Evolutionary conservation across 2,329 filamentous ascomycete genomes (phyloP).

Genomic region (Aspergillus phoenicis): DNA sequence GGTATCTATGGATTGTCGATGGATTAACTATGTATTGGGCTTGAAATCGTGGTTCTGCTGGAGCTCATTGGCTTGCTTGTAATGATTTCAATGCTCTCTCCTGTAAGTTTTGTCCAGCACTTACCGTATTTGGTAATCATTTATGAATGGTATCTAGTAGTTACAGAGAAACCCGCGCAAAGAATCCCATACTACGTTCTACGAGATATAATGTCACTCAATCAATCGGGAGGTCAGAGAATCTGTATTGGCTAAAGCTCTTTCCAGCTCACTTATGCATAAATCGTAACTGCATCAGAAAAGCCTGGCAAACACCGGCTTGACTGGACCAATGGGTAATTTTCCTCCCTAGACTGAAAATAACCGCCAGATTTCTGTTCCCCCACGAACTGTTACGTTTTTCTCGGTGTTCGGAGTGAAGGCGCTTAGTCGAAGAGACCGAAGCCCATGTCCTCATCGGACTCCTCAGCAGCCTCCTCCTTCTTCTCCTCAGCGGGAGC

Average conservation of each 20-base stretch:
- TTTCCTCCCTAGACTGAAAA: slow-evolving; percentile 33
- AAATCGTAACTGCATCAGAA: slow-evolving; percentile 43
- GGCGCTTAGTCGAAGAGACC: slow-evolving; percentile 66
- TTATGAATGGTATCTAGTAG: not conserved
- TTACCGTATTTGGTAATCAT: not conserved
- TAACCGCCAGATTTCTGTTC: slow-evolving; percentile 49
- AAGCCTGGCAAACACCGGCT: slow-evolving; percentile 35
- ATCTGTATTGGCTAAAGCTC: slow-evolving; percentile 41
- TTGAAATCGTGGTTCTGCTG: not conserved
- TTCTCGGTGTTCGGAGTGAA: slow-evolving; percentile 34
- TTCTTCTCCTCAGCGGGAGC: slow-evolving; percentile 71
- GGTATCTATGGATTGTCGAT: not conserved
- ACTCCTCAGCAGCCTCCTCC: slow-evolving; percentile 74
- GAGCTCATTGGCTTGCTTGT: not conserved
- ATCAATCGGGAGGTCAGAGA: slow-evolving; percentile 33
- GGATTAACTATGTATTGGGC: not conserved
- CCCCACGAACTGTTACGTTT: slow-evolving; percentile 66
- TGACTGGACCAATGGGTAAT: slow-evolving; percentile 32
- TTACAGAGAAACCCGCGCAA: not conserved
- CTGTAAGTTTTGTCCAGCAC: not conserved
- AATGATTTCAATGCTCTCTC: not conserved
- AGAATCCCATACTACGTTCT: slow-evolving; percentile 1
- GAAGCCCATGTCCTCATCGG: slow-evolving; percentile 74
- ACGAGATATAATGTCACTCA: slow-evolving; percentile 19
- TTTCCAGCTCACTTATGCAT: slow-evolving; percentile 38